Conservation (phyloP, 1,139 yeast species). For the Suhomyces wounanorum region DNA sequence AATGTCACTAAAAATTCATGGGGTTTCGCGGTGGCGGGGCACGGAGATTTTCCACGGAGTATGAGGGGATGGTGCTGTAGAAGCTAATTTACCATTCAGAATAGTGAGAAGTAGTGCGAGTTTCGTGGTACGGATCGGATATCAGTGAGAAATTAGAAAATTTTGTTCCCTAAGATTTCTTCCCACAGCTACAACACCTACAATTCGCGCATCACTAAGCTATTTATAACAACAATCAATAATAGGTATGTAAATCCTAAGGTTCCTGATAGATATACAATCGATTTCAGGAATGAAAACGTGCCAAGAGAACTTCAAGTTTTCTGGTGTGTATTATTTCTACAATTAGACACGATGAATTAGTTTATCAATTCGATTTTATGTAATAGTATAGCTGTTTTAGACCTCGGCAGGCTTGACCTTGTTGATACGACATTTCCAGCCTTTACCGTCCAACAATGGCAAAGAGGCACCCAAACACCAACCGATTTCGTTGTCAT, state of each 20-base stretch:
- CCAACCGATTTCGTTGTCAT: conserved; percentile 94
- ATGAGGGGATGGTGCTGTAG: background rate
- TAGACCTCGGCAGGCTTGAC: background rate
- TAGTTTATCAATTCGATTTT: background rate
- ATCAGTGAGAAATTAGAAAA: background rate
- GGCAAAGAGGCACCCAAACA: conserved; percentile 97
- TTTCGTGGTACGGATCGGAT: background rate
- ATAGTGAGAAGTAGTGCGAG: background rate
- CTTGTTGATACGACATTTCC: conserved; percentile 61
- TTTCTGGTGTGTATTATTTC: too few species aligned
- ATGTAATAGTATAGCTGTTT: background rate
- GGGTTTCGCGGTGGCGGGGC: background rate
- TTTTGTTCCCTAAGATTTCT: too few species aligned
- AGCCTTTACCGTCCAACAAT: conserved; percentile 65
- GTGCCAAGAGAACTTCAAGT: too few species aligned
- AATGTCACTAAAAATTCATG: background rate
- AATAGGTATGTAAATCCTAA: too few species aligned
- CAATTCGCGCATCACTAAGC: background rate
- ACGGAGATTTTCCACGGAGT: background rate
- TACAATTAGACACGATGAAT: background rate
- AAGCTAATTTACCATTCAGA: background rate
- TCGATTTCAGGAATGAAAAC: too few species aligned
- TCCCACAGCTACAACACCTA: background rate
- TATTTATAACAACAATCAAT: too few species aligned
- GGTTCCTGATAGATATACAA: too few species aligned